Evolutionary conservation across 148 eudicot genomes (phyloP).

Genomic region (Cornus suecica): DNA sequence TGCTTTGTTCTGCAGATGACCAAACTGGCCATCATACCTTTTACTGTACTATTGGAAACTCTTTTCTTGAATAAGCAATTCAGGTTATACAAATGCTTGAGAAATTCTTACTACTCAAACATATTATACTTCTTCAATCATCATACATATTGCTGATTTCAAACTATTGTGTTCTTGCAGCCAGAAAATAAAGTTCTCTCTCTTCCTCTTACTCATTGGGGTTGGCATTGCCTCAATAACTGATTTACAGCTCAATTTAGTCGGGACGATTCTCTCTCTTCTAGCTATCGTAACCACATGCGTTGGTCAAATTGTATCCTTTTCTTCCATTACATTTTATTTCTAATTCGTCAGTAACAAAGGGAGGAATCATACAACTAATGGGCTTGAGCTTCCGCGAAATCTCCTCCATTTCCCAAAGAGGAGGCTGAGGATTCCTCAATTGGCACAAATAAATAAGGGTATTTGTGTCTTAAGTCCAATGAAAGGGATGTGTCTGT

Average conservation of each 20-base stretch:
- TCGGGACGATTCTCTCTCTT: conserved; percentile 73
- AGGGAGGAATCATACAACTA: not conserved
- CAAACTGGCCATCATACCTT: conserved; percentile 89
- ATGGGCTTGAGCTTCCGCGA: no score
- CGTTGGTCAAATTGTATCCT: conserved; percentile 92
- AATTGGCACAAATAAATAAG: no score
- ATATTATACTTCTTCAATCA: not conserved
- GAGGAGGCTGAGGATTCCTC: no score
- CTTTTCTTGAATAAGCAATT: conserved; percentile 81
- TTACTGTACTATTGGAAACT: conserved; percentile 85
- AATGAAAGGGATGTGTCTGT: no score
- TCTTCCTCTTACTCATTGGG: conserved; percentile 65
- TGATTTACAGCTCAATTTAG: conserved; percentile 82
- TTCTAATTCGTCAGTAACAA: not conserved
- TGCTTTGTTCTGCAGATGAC: conserved; percentile 54
- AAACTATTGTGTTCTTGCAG: conserved; percentile 38
- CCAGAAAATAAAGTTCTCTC: conserved; percentile 69
- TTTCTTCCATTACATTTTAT: not conserved
- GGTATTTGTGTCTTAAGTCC: no score
- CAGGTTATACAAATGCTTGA: conserved; percentile 39
- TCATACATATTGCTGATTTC: not conserved
- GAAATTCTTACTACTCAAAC: not conserved
- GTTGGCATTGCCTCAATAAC: conserved; percentile 91
- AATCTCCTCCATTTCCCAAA: no score
- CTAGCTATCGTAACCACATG: conserved; percentile 88